Conservation (phyloP, 2,329 filamentous ascomycete genomes). For the Exophiala sp. region DNA sequence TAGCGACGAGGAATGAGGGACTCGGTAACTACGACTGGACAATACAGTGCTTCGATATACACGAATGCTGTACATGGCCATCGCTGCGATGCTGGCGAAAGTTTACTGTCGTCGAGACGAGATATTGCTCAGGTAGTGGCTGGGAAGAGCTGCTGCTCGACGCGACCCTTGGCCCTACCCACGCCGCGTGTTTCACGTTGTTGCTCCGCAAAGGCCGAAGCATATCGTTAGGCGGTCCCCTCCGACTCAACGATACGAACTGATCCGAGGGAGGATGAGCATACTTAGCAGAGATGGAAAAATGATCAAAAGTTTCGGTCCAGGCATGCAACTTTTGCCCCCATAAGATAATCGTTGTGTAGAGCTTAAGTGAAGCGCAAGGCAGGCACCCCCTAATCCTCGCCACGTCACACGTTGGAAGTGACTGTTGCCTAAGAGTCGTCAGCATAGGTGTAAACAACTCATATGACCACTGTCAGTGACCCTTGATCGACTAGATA, state of each 20-base stretch:
- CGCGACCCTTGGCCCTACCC: constrained; percentile 10
- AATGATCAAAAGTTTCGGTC: too few relatives aligned
- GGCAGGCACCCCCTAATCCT: constrained; percentile 2
- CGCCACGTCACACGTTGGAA: constrained; percentile 4
- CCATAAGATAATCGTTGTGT: not conserved
- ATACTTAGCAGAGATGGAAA: not conserved
- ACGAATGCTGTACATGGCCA: too few relatives aligned
- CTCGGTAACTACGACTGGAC: too few relatives aligned
- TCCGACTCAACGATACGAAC: too few relatives aligned
- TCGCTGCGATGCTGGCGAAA: not conserved
- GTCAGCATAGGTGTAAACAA: not conserved
- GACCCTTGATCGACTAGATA: not conserved
- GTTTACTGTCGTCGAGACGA: not conserved
- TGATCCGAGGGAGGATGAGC: too few relatives aligned
- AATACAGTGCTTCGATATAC: too few relatives aligned
- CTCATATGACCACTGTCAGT: not conserved
- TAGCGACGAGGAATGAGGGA: constrained; percentile 40
- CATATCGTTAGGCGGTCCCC: not conserved
- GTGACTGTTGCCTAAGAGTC: constrained; percentile 5
- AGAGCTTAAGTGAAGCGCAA: not conserved
- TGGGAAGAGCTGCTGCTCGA: constrained; percentile 1
- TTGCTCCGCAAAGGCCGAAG: not conserved
- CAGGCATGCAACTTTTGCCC: not conserved
- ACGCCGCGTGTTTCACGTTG: constrained; percentile 16
- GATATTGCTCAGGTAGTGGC: too few relatives aligned